A percentile compares a stretch with the other conserved stretches of the same genome.
These are phyloP conservation scores for Trametes elegans DNA, from an alignment of 768 basidiomycete species.

Conservation along the genomic window DNA sequence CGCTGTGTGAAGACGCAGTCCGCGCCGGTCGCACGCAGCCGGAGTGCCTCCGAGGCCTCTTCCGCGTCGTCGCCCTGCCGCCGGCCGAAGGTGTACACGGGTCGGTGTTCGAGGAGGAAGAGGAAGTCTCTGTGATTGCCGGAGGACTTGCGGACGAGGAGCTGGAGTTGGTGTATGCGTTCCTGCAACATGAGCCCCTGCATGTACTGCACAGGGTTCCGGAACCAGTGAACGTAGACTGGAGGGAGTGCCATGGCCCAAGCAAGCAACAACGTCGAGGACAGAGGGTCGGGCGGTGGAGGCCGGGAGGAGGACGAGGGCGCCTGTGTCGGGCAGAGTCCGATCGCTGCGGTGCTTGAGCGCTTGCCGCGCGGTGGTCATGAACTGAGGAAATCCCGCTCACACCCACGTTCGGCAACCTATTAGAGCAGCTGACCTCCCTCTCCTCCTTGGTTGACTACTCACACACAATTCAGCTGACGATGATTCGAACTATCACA, in stretches of 20 bases:
- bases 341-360: too few species aligned
- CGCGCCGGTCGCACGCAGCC: conserved; percentile 77
- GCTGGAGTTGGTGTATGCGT: conserved; percentile 63
- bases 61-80: conserved; percentile 59
- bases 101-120: conserved; percentile 84
- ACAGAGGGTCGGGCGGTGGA: too few species aligned
- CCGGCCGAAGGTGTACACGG: conserved; percentile 94
- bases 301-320: too few species aligned
- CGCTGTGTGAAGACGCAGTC: conserved; percentile 81
- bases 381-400: not conserved
- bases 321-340: too few species aligned
- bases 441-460: not conserved
- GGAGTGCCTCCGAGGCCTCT: conserved; percentile 54
- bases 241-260: conserved; percentile 48
- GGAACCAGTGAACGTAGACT: conserved; percentile 76
- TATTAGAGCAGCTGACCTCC: conserved; percentile 4
- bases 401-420: not conserved
- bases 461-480: not conserved
- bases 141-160: conserved; percentile 44
- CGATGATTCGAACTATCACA: too few species aligned
- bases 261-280: not conserved
- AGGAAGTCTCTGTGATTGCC: conserved; percentile 55
- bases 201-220: conserved; percentile 73
- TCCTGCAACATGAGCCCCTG: conserved; percentile 71
- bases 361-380: not conserved